A percentile compares a stretch with the other conserved stretches of the same genome.
Evolutionary conservation across 306 rosid species (phyloP).

Genomic region (Vigna angularis): DNA sequence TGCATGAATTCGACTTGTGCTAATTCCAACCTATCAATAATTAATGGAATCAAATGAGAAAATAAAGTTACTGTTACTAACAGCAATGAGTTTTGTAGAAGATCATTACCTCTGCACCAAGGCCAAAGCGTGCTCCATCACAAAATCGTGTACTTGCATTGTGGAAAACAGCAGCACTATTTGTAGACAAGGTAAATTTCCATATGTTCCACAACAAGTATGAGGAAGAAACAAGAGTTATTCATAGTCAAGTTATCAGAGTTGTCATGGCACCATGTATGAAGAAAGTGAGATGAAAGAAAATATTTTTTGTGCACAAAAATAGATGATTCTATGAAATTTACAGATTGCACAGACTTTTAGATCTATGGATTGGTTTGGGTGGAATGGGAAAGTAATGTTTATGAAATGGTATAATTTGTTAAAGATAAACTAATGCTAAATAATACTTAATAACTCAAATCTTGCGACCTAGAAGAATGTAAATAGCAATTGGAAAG

Average conservation of each 20-base stretch:
- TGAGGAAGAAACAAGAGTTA: background rate
- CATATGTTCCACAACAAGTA: background rate
- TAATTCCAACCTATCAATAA: constrained; percentile 76
- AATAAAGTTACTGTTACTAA: constrained; percentile 13
- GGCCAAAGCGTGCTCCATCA: constrained; percentile 84
- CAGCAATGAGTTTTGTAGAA: background rate
- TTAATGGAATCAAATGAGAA: constrained; percentile 26
- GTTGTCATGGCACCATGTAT: background rate
- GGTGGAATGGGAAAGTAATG: background rate
- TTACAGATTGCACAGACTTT: background rate
- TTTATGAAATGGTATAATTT: background rate
- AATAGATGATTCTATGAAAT: background rate
- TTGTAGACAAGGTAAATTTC: constrained; percentile 15
- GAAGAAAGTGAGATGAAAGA: background rate
- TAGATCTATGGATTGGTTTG: background rate
- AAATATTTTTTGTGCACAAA: background rate
- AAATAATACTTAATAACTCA: background rate
- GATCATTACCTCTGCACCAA: constrained; percentile 77
- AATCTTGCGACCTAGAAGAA: background rate
- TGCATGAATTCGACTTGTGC: constrained; percentile 81
- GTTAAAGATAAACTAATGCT: background rate
- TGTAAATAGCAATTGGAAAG: background rate
- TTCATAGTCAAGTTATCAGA: background rate
- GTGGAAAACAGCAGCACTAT: constrained; percentile 86
- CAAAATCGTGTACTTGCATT: constrained; percentile 83